These are phyloP conservation scores for Typha latifolia DNA, from an alignment of 176 grass and related monocot species.

Conservation along the genomic window DNA sequence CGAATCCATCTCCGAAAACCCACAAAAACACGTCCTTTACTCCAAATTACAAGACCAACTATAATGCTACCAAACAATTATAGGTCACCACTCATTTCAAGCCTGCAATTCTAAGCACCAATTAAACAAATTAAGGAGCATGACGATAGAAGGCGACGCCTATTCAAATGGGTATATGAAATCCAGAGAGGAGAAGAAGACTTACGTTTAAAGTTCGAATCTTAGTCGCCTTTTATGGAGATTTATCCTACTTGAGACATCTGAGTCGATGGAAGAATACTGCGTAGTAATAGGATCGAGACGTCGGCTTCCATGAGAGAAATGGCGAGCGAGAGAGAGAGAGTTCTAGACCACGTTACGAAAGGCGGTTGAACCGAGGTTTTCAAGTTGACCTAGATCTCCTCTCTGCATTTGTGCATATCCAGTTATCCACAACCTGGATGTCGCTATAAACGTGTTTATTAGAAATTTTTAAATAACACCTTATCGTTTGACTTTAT, in stretches of 20 bases:
- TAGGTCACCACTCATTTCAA: not conserved
- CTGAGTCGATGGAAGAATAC: not conserved
- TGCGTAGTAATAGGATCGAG: conserved; percentile 21
- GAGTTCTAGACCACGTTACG: no score
- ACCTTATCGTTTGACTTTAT: no score
- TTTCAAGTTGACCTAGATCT: no score
- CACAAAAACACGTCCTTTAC: conserved; percentile 6
- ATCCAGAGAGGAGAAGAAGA: not conserved
- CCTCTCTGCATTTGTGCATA: no score
- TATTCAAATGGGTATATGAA: not conserved
- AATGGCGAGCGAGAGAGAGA: not conserved
- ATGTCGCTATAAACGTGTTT: no score
- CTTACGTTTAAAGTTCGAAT: conserved; percentile 4
- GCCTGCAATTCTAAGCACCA: conserved; percentile 35
- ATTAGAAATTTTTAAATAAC: no score
- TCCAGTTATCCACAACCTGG: no score
- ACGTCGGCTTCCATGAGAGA: conserved; percentile 49
- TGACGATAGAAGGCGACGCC: not conserved
- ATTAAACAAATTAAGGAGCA: conserved; percentile 9
- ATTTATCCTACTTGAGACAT: not conserved
- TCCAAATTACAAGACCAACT: conserved; percentile 7
- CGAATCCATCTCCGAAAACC: not conserved
- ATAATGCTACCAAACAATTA: conserved; percentile 1
- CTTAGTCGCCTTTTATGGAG: not conserved
- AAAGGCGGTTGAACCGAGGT: not conserved